A percentile compares a stretch with the other conserved stretches of the same genome.
Conservation (phyloP, 169 alveolate species). For the Plasmodium malariae region DNA sequence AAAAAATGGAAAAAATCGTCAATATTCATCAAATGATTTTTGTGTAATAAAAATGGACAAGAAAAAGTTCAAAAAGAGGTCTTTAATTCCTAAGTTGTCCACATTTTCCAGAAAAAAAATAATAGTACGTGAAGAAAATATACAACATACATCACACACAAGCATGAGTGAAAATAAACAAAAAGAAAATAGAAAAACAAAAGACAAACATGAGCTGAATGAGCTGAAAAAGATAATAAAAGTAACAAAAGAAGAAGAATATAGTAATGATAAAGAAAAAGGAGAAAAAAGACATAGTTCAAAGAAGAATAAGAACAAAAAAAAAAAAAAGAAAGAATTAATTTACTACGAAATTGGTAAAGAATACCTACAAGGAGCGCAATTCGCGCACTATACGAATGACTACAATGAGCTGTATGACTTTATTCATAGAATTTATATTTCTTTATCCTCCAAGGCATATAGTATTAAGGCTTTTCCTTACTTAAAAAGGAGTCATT, state of each 20-base stretch:
- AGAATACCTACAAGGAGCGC: slow-evolving; percentile 10
- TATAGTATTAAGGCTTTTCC: slow-evolving; percentile 6
- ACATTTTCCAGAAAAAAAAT: too few species aligned
- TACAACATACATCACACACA: too few species aligned
- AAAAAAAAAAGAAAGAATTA: background rate
- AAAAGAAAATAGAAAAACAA: too few species aligned
- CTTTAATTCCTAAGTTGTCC: too few species aligned
- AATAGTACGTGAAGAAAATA: too few species aligned
- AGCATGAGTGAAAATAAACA: too few species aligned
- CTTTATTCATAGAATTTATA: slow-evolving; percentile 26
- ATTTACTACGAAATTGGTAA: slow-evolving; percentile 33
- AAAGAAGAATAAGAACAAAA: background rate
- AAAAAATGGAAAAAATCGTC: background rate
- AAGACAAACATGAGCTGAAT: too few species aligned
- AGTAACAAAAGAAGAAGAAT: background rate
- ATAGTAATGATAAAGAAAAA: background rate
- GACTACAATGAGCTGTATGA: slow-evolving; percentile 26
- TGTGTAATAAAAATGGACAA: too few species aligned
- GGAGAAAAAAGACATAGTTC: background rate
- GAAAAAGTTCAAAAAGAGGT: too few species aligned
- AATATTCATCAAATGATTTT: too few species aligned
- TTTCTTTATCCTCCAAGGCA: slow-evolving; percentile 14
- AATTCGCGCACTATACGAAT: slow-evolving; percentile 2
- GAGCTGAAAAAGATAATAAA: background rate
- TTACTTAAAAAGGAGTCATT: background rate